phyloP scores from a whole-genome alignment of 1,139 yeast species.

The Pichiaceae sp. region DNA sequence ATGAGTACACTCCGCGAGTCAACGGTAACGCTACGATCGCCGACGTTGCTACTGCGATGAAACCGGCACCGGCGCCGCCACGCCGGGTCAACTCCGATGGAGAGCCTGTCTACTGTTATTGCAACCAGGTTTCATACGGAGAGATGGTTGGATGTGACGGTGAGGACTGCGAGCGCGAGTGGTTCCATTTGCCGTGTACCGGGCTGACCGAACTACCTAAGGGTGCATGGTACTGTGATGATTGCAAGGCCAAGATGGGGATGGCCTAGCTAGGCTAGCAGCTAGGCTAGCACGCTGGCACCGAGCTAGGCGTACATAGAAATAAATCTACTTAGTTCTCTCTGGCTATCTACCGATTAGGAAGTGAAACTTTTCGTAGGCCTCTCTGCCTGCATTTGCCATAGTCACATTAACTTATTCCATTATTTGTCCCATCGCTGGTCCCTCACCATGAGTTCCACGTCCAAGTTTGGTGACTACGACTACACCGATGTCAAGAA shows the following conservation, averaged over 20 bases:
- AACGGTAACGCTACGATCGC: slow-evolving; percentile 24
- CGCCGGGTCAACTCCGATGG: slow-evolving; percentile 12
- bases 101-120: slow-evolving; percentile 90
- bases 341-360: too few species aligned
- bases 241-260: slow-evolving; percentile 37
- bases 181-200: slow-evolving; percentile 97
- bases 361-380: not conserved
- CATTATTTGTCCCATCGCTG: not conserved
- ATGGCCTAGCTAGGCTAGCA: not conserved
- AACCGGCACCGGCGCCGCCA: not conserved
- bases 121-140: slow-evolving; percentile 94
- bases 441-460: too few species aligned
- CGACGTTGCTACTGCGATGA: slow-evolving; percentile 13
- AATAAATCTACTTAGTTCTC: too few species aligned
- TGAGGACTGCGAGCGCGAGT: slow-evolving; percentile 82
- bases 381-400: not conserved
- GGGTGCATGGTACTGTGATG: slow-evolving; percentile 97
- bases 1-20: slow-evolving; percentile 28
- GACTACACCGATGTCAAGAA: slow-evolving; percentile 12
- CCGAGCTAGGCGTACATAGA: too few species aligned
- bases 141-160: slow-evolving; percentile 99
- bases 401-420: not conserved
- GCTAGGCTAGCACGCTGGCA: too few species aligned
- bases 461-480: slow-evolving; percentile 2
- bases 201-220: slow-evolving; percentile 86